Base-by-base conservation (phyloP, 2,329 filamentous ascomycete genomes). In the Pseudocercospora crystallina region DNA sequence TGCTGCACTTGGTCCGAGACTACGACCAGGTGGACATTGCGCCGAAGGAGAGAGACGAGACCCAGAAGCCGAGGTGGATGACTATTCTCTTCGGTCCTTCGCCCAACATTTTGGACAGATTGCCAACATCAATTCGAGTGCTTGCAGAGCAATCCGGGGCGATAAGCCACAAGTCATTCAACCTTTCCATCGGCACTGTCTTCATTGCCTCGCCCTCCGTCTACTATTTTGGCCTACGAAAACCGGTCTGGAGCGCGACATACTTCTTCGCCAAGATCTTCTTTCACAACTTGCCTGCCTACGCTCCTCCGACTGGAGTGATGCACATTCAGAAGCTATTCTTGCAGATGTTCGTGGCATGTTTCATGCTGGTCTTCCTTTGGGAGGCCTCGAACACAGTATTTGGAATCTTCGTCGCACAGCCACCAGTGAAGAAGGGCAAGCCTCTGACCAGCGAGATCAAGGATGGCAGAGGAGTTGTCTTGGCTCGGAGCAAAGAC, bases 361-460 rank as follows among this genome's bases (percentile, higher is more conserved):
- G 87, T 1, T 77, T 81, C 20, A 67, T 94, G 44, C 73, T 96
- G 10, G 75, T 83, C 11, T 68, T 87, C 14, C 71, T 95, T 30
- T 96, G 91, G 90, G 80, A 89, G 50, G 75, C 85, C 17, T 83
- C 85, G 35, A 95, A 94, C 65, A 74, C 81, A 26, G 81, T 87
- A 20, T 96, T 96, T 67, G 86, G 86, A 5, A 72, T 85, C n/a
- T 90, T 90, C 69, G 82, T 96, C 64, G 83, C 85, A 20, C 85
- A 87, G 67, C 83, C 87, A 61, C 92, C 92, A 0, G 68, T 95
- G 47, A 96, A 95, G 74, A 88, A 88, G 59, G 85, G 81, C n/a
- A 81, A 85, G 62, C 90, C 91, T 3, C 80, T 97, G 49, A 96
- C 90, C 0, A 80, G 81, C 13, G 88, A 92, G 59, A 89, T 90